Conservation (phyloP, 345 rosid species). For the Acer saccharum region DNA sequence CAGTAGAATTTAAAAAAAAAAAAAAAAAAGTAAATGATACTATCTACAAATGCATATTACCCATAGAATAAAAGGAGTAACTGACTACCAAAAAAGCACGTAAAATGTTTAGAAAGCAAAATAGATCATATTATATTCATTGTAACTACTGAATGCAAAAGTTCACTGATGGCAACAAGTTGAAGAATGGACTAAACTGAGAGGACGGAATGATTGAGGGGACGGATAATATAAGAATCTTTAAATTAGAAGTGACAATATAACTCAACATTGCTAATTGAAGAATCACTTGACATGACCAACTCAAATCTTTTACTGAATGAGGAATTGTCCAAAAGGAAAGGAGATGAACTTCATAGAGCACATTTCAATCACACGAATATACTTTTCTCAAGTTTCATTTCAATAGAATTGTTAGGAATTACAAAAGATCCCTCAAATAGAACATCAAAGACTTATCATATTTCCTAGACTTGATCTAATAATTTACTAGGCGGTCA, state of each 20-base stretch:
- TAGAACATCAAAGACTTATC: not conserved
- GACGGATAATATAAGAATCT: not conserved
- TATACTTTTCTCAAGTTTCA: not conserved
- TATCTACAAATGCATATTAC: not conserved
- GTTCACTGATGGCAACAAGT: not conserved
- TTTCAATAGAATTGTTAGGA: not conserved
- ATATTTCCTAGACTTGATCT: not conserved
- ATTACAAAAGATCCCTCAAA: not conserved
- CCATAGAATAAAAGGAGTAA: not conserved
- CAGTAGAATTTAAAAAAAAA: too few relatives aligned
- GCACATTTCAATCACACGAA: not conserved
- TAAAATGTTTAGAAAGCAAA: not conserved
- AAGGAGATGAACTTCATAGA: not conserved
- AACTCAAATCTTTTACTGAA: not conserved
- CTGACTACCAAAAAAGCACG: not conserved
- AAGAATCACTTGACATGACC: not conserved
- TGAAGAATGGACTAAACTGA: not conserved
- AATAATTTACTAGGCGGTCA: not conserved
- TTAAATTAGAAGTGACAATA: not conserved
- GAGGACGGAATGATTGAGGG: not conserved
- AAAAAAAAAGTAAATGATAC: too few relatives aligned
- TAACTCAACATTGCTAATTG: not conserved
- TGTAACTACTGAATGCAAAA: not conserved
- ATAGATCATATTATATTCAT: not conserved
- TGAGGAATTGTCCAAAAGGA: not conserved